Conservation (phyloP, 23 red algal genomes). For the Gracilaria gracilis region DNA sequence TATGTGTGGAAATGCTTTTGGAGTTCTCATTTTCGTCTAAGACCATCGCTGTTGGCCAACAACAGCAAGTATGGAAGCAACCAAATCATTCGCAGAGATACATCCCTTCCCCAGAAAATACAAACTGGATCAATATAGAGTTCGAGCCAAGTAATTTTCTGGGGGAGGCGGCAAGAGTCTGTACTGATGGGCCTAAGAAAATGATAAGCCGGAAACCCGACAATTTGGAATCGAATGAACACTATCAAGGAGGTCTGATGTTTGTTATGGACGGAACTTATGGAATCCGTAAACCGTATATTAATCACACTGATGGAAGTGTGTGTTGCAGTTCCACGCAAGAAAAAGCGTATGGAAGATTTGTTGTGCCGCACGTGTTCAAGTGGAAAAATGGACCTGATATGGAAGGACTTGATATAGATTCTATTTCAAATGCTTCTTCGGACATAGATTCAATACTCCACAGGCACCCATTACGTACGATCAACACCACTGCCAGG, state of each 20-base stretch:
- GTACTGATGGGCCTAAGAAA: too few species aligned
- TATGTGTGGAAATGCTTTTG: background rate
- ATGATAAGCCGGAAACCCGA: background rate
- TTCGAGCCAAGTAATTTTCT: too few species aligned
- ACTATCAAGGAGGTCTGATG: background rate
- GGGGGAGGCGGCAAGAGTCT: too few species aligned
- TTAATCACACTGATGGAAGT: background rate
- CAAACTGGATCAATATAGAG: too few species aligned
- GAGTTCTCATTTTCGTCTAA: background rate
- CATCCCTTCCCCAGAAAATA: too few species aligned
- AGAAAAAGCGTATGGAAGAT: background rate
- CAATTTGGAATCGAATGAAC: background rate
- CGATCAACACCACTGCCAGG: background rate
- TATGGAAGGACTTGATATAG: background rate
- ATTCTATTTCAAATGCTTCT: background rate
- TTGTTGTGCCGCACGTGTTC: background rate
- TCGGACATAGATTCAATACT: background rate
- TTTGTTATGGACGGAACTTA: background rate
- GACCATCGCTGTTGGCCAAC: background rate
- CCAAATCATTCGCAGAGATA: background rate
- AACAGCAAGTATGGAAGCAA: background rate
- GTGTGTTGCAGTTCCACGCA: background rate
- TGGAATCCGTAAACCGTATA: background rate
- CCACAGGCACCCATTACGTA: background rate
- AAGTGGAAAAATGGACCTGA: background rate